Conservation (phyloP, 192 early-diverging fungal species). For the Allomyces arbusculus region DNA sequence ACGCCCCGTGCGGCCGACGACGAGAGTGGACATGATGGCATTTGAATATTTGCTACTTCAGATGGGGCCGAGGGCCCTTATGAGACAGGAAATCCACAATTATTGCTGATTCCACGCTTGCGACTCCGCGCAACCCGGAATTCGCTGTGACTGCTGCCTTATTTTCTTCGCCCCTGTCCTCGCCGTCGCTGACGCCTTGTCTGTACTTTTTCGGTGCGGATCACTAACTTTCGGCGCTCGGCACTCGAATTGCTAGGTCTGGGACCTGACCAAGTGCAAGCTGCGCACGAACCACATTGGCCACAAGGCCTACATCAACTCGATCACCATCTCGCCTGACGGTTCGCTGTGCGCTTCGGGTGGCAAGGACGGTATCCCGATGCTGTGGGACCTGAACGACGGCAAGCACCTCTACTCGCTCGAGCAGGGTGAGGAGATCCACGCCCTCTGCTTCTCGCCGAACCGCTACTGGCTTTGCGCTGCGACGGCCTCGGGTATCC, state of each 20-base stretch:
- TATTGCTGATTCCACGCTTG: neutral
- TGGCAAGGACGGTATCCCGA: slow-evolving; percentile 95
- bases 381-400: slow-evolving; percentile 99
- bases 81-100: slow-evolving; percentile 38
- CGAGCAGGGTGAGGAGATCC: slow-evolving; percentile 85
- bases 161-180: no score
- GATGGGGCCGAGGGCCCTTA: slow-evolving; percentile 23
- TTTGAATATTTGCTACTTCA: slow-evolving; percentile 58
- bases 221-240: no score
- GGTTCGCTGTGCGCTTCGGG: slow-evolving; percentile 99
- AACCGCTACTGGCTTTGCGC: slow-evolving; percentile 99
- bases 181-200: no score
- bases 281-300: slow-evolving; percentile 98
- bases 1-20: neutral
- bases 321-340: slow-evolving; percentile 96
- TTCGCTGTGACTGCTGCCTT: no score
- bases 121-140: no score
- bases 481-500: slow-evolving; percentile 83
- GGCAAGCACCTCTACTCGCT: slow-evolving; percentile 99
- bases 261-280: slow-evolving; percentile 98
- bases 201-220: no score
- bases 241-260: slow-evolving; percentile 41
- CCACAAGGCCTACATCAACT: slow-evolving; percentile 94
- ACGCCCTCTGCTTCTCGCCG: slow-evolving; percentile 95
- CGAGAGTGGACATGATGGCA: slow-evolving; percentile 13